Evolutionary conservation across 768 basidiomycete species (phyloP).

Genomic region (Tylopilus plumbeoviolaceoides): DNA sequence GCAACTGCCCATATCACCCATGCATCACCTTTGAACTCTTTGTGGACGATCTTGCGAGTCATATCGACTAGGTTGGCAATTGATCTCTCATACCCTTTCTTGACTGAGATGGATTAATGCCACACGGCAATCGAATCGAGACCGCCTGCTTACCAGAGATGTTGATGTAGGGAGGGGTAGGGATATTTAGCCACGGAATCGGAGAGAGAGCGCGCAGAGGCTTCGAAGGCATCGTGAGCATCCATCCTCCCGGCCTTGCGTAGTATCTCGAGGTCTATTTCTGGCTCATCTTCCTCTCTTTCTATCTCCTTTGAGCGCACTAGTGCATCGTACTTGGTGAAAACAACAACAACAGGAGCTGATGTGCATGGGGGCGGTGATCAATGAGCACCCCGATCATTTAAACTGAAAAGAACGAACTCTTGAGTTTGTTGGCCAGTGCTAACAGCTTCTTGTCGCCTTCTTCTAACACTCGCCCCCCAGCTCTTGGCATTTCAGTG

Average conservation of each 20-base stretch:
- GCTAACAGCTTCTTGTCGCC: constrained; percentile 4
- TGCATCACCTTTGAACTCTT: constrained; percentile 4
- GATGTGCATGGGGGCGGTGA: not conserved
- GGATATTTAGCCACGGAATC: not conserved
- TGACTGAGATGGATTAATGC: not conserved
- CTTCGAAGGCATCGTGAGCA: not conserved
- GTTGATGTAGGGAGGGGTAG: not conserved
- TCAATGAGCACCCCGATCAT: too few relatives aligned
- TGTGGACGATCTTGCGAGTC: not conserved
- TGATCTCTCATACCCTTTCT: not conserved
- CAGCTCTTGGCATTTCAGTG: constrained; percentile 3
- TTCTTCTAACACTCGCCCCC: constrained; percentile 8
- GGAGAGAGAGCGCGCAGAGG: not conserved
- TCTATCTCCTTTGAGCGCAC: not conserved
- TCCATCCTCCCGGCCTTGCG: not conserved
- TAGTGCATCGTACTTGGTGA: constrained; percentile 7
- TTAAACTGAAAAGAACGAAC: not conserved
- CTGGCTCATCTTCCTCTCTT: not conserved
- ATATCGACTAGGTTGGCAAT: not conserved
- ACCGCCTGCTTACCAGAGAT: not conserved
- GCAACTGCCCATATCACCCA: constrained; percentile 8
- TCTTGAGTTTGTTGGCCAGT: not conserved
- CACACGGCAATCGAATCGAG: too few relatives aligned
- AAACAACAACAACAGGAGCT: constrained; percentile 6
- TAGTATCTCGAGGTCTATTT: not conserved